These are phyloP conservation scores for Pichiaceae sp. DNA, from an alignment of 1,139 yeast species.

Conservation along the genomic window DNA sequence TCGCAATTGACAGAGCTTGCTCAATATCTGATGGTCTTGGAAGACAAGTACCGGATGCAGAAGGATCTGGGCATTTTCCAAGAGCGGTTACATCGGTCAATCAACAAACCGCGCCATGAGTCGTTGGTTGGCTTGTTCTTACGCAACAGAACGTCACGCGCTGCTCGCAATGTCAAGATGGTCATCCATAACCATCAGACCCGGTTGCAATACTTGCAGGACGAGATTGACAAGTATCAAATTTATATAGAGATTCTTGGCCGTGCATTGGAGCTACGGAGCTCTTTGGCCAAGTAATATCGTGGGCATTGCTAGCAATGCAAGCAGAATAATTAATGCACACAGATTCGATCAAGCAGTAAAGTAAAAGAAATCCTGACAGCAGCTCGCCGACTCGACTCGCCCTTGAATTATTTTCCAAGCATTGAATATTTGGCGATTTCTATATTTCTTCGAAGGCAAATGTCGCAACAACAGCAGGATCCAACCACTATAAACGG, in stretches of 20 bases:
- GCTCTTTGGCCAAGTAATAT: no score
- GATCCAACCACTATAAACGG: constrained; percentile 52
- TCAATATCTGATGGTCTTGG: constrained; percentile 24
- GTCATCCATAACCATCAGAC: constrained; percentile 32
- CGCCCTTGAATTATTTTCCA: no score
- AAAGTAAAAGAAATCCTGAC: no score
- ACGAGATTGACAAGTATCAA: constrained; percentile 38
- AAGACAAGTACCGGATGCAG: constrained; percentile 25
- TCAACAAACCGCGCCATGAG: background rate
- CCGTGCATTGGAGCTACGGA: constrained; percentile 38
- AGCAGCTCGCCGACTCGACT: no score
- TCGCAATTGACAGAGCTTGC: constrained; percentile 26
- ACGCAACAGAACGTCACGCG: background rate
- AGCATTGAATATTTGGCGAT: no score
- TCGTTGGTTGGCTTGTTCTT: constrained; percentile 10
- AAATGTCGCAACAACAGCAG: constrained; percentile 1
- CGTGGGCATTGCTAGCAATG: no score
- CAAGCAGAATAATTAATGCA: no score
- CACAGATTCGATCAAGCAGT: no score
- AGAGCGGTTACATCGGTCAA: constrained; percentile 12
- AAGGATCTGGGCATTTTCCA: constrained; percentile 16
- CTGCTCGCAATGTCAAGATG: constrained; percentile 29
- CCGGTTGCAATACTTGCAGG: constrained; percentile 34
- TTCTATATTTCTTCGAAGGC: background rate
- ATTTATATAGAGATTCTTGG: constrained; percentile 39